phyloP scores from a whole-genome alignment of 2,329 filamentous ascomycete species.

The Cladosporium sp. region DNA sequence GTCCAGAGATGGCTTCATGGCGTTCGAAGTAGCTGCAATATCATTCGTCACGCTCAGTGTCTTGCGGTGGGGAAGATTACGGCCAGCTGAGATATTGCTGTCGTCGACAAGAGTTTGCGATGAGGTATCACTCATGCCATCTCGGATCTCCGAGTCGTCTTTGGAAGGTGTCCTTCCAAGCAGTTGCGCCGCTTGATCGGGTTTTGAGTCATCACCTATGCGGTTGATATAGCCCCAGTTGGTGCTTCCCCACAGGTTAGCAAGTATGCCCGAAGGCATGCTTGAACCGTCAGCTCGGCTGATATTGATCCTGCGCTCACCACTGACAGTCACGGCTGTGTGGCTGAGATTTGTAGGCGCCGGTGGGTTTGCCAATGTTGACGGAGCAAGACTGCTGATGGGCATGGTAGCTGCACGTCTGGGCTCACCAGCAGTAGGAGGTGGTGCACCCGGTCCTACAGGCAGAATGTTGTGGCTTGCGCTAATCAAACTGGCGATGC shows the following conservation, averaged over 20 bases:
- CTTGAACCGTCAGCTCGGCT: constrained; percentile 59
- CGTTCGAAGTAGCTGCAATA: constrained; percentile 5
- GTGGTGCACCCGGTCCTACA: constrained; percentile 47
- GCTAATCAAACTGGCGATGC: constrained; percentile 80
- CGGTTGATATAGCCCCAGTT: constrained; percentile 70
- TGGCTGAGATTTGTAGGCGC: constrained; percentile 81
- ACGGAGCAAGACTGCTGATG: constrained; percentile 67
- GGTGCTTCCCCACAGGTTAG: constrained; percentile 88
- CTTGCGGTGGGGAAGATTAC: constrained; percentile 23
- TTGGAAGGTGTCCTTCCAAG: not conserved
- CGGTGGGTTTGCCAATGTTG: constrained; percentile 77
- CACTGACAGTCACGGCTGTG: constrained; percentile 73
- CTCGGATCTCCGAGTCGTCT: constrained; percentile 16
- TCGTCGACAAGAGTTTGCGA: constrained; percentile 4
- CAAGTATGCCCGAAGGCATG: constrained; percentile 80
- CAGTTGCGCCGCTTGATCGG: constrained; percentile 16
- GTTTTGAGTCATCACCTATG: constrained; percentile 49
- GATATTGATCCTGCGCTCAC: constrained; percentile 62
- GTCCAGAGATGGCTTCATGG: constrained; percentile 15
- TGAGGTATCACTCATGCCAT: constrained; percentile 12
- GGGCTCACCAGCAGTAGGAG: constrained; percentile 27
- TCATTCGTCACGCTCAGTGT: constrained; percentile 23
- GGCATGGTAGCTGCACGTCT: constrained; percentile 39
- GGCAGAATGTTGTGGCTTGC: constrained; percentile 76
- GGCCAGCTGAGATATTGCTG: not conserved